A percentile compares a stretch with the other conserved stretches of the same genome.
These are phyloP conservation scores for Citrus hindsii DNA, from an alignment of 345 rosid species.

Conservation along the genomic window DNA sequence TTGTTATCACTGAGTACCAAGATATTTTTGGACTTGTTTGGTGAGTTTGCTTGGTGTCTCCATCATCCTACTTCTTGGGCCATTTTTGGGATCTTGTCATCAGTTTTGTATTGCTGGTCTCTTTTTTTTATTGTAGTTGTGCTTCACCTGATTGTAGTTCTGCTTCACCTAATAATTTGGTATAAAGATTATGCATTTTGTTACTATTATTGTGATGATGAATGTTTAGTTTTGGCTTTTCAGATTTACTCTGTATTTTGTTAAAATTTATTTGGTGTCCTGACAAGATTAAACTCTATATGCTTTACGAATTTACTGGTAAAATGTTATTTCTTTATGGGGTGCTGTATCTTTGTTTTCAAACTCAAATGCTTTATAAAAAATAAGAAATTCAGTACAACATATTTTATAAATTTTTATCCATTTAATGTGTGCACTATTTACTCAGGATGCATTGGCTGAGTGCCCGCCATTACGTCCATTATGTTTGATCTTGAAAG, in stretches of 20 bases:
- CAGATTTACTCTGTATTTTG: background rate
- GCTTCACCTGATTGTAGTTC: background rate
- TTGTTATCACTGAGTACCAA: background rate
- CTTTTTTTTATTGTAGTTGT: background rate
- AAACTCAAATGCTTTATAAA: too few relatives aligned
- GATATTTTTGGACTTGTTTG: background rate
- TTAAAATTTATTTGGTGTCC: background rate
- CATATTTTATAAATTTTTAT: background rate
- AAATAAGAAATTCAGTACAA: background rate
- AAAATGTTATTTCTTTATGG: background rate
- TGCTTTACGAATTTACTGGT: background rate
- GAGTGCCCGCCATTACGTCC: constrained; percentile 77
- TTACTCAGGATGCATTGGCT: constrained; percentile 58
- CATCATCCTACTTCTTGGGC: background rate
- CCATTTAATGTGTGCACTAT: background rate
- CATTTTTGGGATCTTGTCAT: background rate
- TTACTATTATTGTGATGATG: background rate
- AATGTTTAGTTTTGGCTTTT: background rate
- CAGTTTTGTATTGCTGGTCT: background rate
- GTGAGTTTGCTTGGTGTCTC: background rate
- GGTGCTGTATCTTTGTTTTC: background rate
- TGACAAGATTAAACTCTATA: background rate
- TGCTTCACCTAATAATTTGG: background rate
- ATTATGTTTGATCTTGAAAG: constrained; percentile 83
- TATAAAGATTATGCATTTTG: background rate